A percentile compares a stretch with the other conserved stretches of the same genome.
Conservation (phyloP, 306 rosid species). For the Glycyrrhiza uralensis region DNA sequence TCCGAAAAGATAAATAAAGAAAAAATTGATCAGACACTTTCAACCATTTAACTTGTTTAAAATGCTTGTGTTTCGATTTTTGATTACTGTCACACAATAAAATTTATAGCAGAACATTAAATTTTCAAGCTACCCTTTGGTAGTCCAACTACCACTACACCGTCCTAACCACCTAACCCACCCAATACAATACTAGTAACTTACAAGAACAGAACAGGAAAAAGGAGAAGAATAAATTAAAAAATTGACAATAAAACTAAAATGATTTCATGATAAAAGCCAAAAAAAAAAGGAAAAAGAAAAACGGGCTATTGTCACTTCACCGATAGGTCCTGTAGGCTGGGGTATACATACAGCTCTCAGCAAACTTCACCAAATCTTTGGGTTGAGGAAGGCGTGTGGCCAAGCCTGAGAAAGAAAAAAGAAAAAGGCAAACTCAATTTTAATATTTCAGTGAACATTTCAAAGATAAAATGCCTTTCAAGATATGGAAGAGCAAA, state of each 20-base stretch:
- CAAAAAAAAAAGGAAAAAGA: background rate
- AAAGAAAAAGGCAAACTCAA: constrained; percentile 8
- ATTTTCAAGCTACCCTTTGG: constrained; percentile 14
- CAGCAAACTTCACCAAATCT: constrained; percentile 81
- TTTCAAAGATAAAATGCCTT: background rate
- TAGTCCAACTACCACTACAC: constrained; percentile 29
- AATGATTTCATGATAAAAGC: background rate
- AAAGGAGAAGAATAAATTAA: background rate
- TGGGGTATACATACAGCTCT: constrained; percentile 97
- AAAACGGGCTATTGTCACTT: background rate
- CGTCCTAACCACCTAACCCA: constrained; percentile 25
- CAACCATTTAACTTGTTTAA: no score
- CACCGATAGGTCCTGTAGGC: constrained; percentile 78
- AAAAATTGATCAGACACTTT: no score
- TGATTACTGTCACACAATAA: background rate
- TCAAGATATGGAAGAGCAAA: background rate
- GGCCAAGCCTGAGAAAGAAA: constrained; percentile 89
- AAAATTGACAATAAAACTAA: constrained; percentile 16
- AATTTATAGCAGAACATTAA: background rate
- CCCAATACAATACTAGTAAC: background rate
- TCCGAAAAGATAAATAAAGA: no score
- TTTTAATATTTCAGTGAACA: background rate
- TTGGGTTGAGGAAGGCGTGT: constrained; percentile 87
- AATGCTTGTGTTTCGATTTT: constrained; percentile 16
- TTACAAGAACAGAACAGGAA: constrained; percentile 4